These are phyloP conservation scores for Aspergillus amoenus DNA, from an alignment of 2,329 filamentous ascomycete species.

Conservation along the genomic window DNA sequence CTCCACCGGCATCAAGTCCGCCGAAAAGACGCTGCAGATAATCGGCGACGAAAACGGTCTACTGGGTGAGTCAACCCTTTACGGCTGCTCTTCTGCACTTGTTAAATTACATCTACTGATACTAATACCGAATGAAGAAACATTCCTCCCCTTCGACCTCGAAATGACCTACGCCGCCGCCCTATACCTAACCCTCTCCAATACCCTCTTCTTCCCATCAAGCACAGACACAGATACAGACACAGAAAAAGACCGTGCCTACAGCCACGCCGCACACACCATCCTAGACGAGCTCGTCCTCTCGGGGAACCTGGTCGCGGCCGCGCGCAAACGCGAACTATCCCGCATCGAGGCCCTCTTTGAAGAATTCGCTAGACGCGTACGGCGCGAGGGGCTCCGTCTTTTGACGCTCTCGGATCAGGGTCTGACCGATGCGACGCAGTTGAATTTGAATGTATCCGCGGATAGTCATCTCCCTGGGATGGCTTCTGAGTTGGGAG, in stretches of 20 bases:
- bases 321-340: conserved; percentile 30
- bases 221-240: no score
- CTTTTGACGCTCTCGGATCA: background rate
- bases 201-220: no score
- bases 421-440: background rate
- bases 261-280: conserved; percentile 17
- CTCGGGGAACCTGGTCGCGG: conserved; percentile 35
- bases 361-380: conserved; percentile 24
- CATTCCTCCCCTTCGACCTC: no score
- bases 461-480: no score
- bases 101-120: no score
- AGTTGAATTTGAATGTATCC: background rate
- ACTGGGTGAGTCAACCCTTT: no score
- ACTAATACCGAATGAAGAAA: no score
- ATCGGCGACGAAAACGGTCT: conserved; percentile 36
- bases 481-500: no score
- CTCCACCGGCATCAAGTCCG: conserved; percentile 44
- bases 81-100: no score
- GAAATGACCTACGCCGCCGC: no score
- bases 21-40: conserved; percentile 41
- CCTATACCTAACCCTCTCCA: no score
- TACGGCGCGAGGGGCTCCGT: conserved; percentile 24
- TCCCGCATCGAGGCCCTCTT: conserved; percentile 27
- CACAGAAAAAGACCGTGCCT: background rate
- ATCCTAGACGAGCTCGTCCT: conserved; percentile 37